phyloP scores from a whole-genome alignment of 306 rosid genomes.

The Lupinus albus region DNA sequence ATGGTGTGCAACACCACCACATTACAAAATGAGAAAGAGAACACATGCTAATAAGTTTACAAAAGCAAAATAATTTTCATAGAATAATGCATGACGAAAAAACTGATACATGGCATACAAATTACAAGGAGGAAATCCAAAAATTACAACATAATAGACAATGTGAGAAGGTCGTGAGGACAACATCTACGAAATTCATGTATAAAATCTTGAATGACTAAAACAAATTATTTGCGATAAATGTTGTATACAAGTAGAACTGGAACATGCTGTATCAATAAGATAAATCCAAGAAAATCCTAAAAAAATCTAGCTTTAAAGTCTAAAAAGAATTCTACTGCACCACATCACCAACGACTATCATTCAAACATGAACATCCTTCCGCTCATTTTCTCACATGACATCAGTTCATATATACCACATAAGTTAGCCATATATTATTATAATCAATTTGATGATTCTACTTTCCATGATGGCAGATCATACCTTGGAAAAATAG shows the following conservation, averaged over 20 bases:
- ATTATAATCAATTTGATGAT: neutral
- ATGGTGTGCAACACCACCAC: constrained; percentile 1
- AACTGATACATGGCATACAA: constrained; percentile 11
- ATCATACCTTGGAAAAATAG: constrained; percentile 16
- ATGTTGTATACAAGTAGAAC: constrained; percentile 22
- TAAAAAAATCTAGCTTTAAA: neutral
- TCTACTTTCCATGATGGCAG: constrained; percentile 22
- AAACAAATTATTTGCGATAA: constrained; percentile 4
- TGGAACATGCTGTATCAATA: constrained; percentile 21
- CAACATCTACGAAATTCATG: constrained; percentile 5
- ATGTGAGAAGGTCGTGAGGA: constrained; percentile 6
- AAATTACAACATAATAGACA: constrained; percentile 10
- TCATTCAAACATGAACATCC: constrained; percentile 26
- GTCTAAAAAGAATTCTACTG: neutral
- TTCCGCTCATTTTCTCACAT: constrained; percentile 23
- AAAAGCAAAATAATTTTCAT: constrained; percentile 16
- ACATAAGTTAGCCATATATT: constrained; percentile 10
- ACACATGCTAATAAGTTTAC: constrained; percentile 22
- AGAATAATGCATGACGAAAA: constrained; percentile 26
- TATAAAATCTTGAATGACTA: neutral
- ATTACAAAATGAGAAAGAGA: constrained; percentile 25
- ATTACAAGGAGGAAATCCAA: neutral
- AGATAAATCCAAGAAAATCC: constrained; percentile 28
- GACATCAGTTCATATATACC: constrained; percentile 11
- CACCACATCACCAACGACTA: neutral